Percentiles rank a stretch among this genome's conserved stretches.
Evolutionary conservation across 331 rosid genomes (phyloP).

Genomic region (Malus hybrid): DNA sequence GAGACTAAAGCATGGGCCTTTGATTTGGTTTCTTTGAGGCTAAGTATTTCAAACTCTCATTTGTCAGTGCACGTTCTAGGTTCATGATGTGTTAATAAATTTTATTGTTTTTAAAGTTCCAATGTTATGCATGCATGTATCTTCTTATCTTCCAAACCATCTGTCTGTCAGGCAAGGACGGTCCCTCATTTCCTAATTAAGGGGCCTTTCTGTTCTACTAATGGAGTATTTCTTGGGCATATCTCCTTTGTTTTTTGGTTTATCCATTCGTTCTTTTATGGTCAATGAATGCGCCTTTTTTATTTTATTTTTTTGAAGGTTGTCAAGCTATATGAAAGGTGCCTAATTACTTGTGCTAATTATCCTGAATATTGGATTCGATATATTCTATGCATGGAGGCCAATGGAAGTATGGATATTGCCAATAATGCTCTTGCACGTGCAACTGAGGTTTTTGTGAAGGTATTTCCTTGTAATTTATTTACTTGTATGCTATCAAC

Average conservation of each 20-base stretch:
- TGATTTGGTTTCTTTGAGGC: slow-evolving; percentile 97
- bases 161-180: slow-evolving; percentile 95
- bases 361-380: slow-evolving; percentile 97
- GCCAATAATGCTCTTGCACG: slow-evolving; percentile 35
- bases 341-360: slow-evolving; percentile 96
- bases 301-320: slow-evolving; percentile 39
- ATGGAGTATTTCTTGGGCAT: neutral
- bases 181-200: slow-evolving; percentile 92
- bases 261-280: slow-evolving; percentile 25
- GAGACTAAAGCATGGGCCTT: slow-evolving; percentile 14
- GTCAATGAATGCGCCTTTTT: neutral
- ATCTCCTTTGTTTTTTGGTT: slow-evolving; percentile 55
- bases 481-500: neutral
- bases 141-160: slow-evolving; percentile 86
- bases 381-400: slow-evolving; percentile 73
- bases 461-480: slow-evolving; percentile 39
- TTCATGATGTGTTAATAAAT: slow-evolving; percentile 66
- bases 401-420: slow-evolving; percentile 68
- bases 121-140: slow-evolving; percentile 99
- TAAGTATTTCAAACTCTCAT: slow-evolving; percentile 98
- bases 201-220: slow-evolving; percentile 88
- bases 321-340: slow-evolving; percentile 91
- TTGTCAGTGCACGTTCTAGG: slow-evolving; percentile 88
- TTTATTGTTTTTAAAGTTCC: slow-evolving; percentile 70
- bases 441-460: slow-evolving; percentile 79